These are phyloP conservation scores for Pythium periplocum DNA, from an alignment of 352 stramenopile genomes.

Conservation along the genomic window DNA sequence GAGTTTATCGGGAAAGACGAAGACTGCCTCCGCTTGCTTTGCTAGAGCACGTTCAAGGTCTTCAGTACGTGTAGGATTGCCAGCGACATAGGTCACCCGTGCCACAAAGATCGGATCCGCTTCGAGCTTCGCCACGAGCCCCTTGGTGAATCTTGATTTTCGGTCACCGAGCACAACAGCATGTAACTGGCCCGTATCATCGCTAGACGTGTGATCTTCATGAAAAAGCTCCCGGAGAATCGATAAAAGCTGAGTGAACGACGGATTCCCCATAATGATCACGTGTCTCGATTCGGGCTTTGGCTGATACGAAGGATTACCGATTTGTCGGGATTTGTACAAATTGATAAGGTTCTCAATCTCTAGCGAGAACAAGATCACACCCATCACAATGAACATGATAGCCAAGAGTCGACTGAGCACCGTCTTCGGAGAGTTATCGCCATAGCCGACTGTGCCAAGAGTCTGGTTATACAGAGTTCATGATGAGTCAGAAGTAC, in stretches of 20 bases:
- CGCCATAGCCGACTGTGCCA: constrained; percentile 83
- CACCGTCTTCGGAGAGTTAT: constrained; percentile 80
- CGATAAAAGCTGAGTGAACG: constrained; percentile 73
- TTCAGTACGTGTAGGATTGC: constrained; percentile 55
- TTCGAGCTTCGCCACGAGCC: constrained; percentile 64
- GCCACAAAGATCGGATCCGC: constrained; percentile 75
- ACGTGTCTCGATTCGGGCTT: constrained; percentile 69
- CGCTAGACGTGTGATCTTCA: constrained; percentile 58
- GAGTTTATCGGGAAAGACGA: constrained; percentile 84
- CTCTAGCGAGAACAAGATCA: constrained; percentile 87
- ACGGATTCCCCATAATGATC: constrained; percentile 80
- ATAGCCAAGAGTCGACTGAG: constrained; percentile 79
- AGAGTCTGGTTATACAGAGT: constrained; percentile 44
- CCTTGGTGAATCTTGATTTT: constrained; percentile 68
- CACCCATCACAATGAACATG: constrained; percentile 86
- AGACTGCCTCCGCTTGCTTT: constrained; percentile 56
- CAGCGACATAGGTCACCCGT: constrained; percentile 76
- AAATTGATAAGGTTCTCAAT: constrained; percentile 86
- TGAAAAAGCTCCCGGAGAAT: constrained; percentile 88
- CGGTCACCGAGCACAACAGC: constrained; percentile 66
- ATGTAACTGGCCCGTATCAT: constrained; percentile 38
- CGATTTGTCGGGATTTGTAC: constrained; percentile 76
- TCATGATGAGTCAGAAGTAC: neutral
- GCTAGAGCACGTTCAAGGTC: constrained; percentile 68
- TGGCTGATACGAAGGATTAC: constrained; percentile 68